Percentiles rank a stretch among this genome's conserved stretches.
Evolutionary conservation across 2,329 filamentous ascomycete species (phyloP).

Genomic region (Colletotrichum agaves): DNA sequence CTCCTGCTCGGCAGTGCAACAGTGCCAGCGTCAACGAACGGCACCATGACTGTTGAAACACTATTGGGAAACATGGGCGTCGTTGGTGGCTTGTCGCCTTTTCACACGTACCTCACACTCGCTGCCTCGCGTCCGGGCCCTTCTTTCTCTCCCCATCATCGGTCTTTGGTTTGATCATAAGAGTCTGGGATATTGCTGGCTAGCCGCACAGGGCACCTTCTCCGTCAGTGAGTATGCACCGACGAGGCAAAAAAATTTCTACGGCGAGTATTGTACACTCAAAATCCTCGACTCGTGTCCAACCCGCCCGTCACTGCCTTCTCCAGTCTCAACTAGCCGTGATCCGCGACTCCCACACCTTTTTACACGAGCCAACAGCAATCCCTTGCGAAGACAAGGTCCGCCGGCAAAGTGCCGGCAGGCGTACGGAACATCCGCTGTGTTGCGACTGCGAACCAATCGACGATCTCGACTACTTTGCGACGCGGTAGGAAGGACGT

Average conservation of each 20-base stretch:
- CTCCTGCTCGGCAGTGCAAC: background rate
- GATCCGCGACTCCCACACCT: slow-evolving; percentile 4
- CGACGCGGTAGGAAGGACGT: slow-evolving; percentile 1
- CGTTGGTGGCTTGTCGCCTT: background rate
- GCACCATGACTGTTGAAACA: slow-evolving; percentile 26
- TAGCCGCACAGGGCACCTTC: slow-evolving; percentile 20
- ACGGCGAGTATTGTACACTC: slow-evolving; percentile 22
- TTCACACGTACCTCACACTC: background rate
- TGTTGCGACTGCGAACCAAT: background rate
- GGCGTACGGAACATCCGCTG: slow-evolving; percentile 13
- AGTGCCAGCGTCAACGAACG: background rate
- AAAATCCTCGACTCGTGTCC: background rate
- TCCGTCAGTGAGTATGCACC: slow-evolving; percentile 11
- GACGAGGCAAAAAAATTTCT: background rate
- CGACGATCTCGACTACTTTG: background rate
- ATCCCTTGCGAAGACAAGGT: background rate
- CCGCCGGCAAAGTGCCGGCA: background rate
- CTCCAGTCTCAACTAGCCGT: background rate
- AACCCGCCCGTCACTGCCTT: background rate
- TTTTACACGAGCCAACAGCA: background rate
- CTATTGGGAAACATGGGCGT: slow-evolving; percentile 12
- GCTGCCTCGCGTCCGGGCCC: background rate
- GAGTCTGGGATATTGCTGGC: slow-evolving; percentile 21
- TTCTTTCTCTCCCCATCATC: slow-evolving; percentile 12
- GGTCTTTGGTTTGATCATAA: background rate